Evolutionary conservation across 352 stramenopile genomes (phyloP).

Genomic region (Globisporangium cederbergense): DNA sequence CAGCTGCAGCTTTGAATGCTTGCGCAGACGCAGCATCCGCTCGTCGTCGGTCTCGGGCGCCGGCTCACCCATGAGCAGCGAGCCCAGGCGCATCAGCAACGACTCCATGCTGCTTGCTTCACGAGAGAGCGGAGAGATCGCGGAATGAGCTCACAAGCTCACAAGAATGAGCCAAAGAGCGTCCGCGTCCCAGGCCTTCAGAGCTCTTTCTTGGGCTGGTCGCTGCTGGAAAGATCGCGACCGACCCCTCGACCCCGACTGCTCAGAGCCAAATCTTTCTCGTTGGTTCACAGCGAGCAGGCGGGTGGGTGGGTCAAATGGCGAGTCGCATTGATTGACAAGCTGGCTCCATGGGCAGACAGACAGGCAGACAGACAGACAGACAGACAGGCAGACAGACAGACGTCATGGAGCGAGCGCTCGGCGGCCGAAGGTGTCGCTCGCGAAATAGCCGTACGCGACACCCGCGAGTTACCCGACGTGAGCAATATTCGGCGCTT

Average conservation of each 20-base stretch:
- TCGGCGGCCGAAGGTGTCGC: neutral
- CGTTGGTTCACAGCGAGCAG: too few relatives aligned
- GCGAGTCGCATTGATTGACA: neutral
- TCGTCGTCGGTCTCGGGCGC: slow-evolving; percentile 58
- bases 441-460: neutral
- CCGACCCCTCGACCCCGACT: neutral
- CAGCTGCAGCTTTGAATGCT: slow-evolving; percentile 54
- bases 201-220: neutral
- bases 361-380: neutral
- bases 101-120: slow-evolving; percentile 37
- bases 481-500: neutral
- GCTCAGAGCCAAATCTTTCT: neutral
- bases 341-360: neutral
- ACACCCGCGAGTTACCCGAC: neutral
- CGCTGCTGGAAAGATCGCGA: slow-evolving; percentile 15
- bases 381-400: too few relatives aligned
- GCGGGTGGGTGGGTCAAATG: too few relatives aligned
- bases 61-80: slow-evolving; percentile 40
- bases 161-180: neutral
- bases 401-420: too few relatives aligned
- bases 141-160: neutral
- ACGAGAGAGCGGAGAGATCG: neutral
- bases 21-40: slow-evolving; percentile 36
- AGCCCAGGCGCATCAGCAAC: slow-evolving; percentile 51
- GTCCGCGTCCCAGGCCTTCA: neutral